phyloP scores from a whole-genome alignment of 148 eudicot species.

The Drosera capensis region DNA sequence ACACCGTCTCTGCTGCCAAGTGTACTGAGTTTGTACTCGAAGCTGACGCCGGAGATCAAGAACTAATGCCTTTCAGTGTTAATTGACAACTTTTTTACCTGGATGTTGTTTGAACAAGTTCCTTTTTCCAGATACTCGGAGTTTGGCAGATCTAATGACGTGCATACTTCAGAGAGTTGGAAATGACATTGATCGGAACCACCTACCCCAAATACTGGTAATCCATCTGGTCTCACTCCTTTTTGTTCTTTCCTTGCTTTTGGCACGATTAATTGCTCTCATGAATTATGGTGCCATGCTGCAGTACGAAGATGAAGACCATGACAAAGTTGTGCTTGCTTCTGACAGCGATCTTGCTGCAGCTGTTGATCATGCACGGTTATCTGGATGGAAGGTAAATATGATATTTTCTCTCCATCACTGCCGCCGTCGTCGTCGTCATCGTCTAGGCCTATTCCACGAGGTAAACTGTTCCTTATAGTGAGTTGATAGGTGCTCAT shows the following conservation, averaged over 20 bases:
- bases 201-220: slow-evolving; percentile 83
- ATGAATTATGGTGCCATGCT: slow-evolving; percentile 2
- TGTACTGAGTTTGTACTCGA: background rate
- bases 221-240: background rate
- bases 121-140: slow-evolving; percentile 42
- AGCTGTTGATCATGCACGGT: slow-evolving; percentile 88
- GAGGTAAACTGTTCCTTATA: background rate
- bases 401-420: background rate
- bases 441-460: no score
- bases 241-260: background rate
- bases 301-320: slow-evolving; percentile 96
- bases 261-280: background rate
- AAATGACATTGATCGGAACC: slow-evolving; percentile 66
- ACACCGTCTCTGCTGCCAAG: background rate
- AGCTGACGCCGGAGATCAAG: background rate
- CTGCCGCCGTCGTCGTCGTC: no score
- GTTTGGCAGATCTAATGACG: slow-evolving; percentile 59
- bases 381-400: slow-evolving; percentile 84
- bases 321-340: slow-evolving; percentile 75
- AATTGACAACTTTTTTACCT: no score
- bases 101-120: background rate
- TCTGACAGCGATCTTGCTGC: slow-evolving; percentile 85
- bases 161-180: slow-evolving; percentile 89
- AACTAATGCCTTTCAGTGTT: no score
- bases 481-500: background rate